Evolutionary conservation across 306 rosid genomes (phyloP).

Genomic region (Lotus japonicus): DNA sequence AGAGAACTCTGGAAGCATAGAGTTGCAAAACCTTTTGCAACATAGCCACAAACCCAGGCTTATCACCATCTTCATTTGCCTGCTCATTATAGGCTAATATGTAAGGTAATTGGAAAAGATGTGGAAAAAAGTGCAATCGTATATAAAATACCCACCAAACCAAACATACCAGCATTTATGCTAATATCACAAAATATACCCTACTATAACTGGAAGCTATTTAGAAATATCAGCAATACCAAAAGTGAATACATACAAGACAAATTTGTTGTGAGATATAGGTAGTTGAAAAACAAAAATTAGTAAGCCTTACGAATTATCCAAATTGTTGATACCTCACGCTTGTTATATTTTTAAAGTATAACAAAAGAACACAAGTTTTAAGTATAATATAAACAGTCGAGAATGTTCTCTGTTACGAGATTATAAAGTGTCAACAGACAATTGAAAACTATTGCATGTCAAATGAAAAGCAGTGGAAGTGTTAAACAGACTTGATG

Average conservation of each 20-base stretch:
- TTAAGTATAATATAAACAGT: too few relatives aligned
- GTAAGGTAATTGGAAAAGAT: not conserved
- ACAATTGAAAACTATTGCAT: too few relatives aligned
- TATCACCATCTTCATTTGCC: slow-evolving; percentile 95
- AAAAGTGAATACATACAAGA: not conserved
- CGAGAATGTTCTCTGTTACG: too few relatives aligned
- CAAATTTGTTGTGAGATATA: not conserved
- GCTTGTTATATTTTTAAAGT: not conserved
- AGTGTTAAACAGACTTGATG: too few relatives aligned
- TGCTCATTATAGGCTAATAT: slow-evolving; percentile 27
- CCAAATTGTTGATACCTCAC: not conserved
- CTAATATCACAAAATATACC: slow-evolving; percentile 1
- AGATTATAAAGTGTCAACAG: too few relatives aligned
- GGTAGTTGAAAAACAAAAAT: not conserved
- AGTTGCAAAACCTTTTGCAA: slow-evolving; percentile 89
- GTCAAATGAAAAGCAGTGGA: too few relatives aligned
- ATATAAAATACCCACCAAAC: not conserved
- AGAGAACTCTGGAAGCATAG: slow-evolving; percentile 81
- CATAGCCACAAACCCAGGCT: slow-evolving; percentile 98
- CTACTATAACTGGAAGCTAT: not conserved
- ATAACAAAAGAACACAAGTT: not conserved
- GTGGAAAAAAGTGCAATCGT: not conserved
- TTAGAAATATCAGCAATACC: not conserved
- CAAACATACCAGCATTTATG: not conserved
- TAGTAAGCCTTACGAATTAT: not conserved